Evolutionary conservation across 2,329 filamentous ascomycete species (phyloP).

Genomic region (Calonectria multiphialidica): DNA sequence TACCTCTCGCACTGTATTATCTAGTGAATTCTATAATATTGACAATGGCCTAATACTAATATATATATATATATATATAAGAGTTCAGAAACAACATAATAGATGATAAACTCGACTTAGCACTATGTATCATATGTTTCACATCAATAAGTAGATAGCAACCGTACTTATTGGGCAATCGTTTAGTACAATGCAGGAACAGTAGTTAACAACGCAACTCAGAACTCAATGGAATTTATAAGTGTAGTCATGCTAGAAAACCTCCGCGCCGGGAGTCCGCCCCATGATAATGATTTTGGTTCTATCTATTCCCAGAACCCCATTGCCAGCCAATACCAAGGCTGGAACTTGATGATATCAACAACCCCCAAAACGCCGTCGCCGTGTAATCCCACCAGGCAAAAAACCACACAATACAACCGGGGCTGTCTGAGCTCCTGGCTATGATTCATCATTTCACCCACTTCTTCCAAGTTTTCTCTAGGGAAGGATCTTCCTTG

Average conservation of each 20-base stretch:
- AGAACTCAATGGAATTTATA: neutral
- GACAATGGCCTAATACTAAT: too few species aligned
- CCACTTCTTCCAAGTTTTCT: conserved; percentile 46
- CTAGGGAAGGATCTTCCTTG: conserved; percentile 48
- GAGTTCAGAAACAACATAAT: too few species aligned
- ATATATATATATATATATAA: too few species aligned
- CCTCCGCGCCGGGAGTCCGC: conserved; percentile 16
- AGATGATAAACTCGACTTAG: too few species aligned
- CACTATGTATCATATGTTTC: too few species aligned
- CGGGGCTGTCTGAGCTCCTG: neutral
- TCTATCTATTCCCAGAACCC: conserved; percentile 19
- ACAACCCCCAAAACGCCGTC: conserved; percentile 26
- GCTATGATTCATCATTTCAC: conserved; percentile 28
- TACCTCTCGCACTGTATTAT: too few species aligned
- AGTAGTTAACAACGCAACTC: neutral
- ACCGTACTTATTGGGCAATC: neutral
- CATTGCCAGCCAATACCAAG: neutral
- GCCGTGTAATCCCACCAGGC: conserved; percentile 27
- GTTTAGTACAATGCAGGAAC: neutral
- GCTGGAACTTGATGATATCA: neutral
- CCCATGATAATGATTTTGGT: conserved; percentile 16
- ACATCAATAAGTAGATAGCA: too few species aligned
- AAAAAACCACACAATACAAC: conserved; percentile 13
- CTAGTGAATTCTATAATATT: too few species aligned
- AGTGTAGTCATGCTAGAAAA: neutral